phyloP scores from a whole-genome alignment of 139 green algal species.

The Astrephomene gubernaculifera region DNA sequence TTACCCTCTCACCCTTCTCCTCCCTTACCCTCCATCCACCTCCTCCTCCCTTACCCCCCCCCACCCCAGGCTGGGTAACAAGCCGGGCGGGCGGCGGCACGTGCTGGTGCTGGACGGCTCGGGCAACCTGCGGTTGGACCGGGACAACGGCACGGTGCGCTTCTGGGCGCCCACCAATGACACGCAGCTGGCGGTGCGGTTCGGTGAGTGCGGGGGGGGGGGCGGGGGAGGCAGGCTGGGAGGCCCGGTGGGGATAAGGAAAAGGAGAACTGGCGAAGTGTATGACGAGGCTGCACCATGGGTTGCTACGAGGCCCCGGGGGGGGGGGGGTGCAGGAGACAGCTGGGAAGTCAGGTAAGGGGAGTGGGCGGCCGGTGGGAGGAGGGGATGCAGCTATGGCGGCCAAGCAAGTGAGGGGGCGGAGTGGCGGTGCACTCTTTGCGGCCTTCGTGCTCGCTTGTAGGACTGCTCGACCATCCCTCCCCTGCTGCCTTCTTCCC shows the following conservation, averaged over 20 bases:
- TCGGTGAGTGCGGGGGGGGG: slow-evolving; percentile 12
- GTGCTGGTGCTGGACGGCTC: slow-evolving; percentile 22
- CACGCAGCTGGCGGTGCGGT: slow-evolving; percentile 33
- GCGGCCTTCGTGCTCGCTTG: no score
- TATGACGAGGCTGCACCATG: no score
- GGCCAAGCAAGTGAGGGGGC: no score
- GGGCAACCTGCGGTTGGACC: slow-evolving; percentile 47
- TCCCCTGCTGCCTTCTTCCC: neutral
- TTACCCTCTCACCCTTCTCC: no score
- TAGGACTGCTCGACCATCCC: no score
- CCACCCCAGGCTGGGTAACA: slow-evolving; percentile 28
- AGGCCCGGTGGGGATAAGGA: neutral
- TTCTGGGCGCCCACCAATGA: slow-evolving; percentile 35
- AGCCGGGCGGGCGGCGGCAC: slow-evolving; percentile 10
- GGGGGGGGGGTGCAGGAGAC: no score
- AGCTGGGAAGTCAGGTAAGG: neutral
- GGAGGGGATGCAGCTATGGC: neutral
- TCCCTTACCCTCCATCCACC: no score
- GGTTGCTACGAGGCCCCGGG: no score
- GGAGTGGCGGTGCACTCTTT: no score
- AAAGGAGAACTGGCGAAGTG: no score
- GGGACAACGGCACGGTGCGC: slow-evolving; percentile 51
- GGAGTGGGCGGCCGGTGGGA: neutral
- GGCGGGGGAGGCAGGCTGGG: neutral
- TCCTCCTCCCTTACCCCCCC: neutral